Evolutionary conservation across 2,329 filamentous ascomycete species (phyloP).

Genomic region (Alternaria longipes): DNA sequence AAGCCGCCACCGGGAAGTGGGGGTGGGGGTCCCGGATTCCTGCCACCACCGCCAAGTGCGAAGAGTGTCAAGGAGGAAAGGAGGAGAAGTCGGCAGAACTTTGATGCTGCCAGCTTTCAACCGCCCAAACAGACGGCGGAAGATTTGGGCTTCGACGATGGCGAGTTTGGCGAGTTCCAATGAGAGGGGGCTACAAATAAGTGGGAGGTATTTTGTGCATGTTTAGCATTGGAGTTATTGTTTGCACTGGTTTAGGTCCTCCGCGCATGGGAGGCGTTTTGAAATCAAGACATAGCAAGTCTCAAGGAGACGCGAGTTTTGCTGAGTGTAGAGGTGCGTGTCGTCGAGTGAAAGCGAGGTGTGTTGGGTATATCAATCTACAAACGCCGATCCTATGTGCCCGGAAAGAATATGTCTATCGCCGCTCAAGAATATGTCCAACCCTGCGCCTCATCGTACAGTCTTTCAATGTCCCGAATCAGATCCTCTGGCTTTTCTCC

Average conservation of each 20-base stretch:
- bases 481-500: slow-evolving; percentile 75
- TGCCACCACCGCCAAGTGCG: slow-evolving; percentile 74
- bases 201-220: slow-evolving; percentile 11
- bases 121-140: slow-evolving; percentile 52
- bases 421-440: slow-evolving; percentile 34
- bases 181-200: slow-evolving; percentile 33
- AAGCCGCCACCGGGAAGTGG: slow-evolving; percentile 70
- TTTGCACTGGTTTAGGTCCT: slow-evolving; percentile 18
- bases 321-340: neutral
- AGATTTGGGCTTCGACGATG: slow-evolving; percentile 84
- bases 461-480: slow-evolving; percentile 77
- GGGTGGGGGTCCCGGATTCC: slow-evolving; percentile 51
- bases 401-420: neutral
- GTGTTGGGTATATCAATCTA: slow-evolving; percentile 11
- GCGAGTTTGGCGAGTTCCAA: slow-evolving; percentile 86
- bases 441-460: slow-evolving; percentile 58
- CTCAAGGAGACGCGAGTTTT: neutral
- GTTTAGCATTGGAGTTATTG: slow-evolving; percentile 30
- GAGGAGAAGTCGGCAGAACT: slow-evolving; percentile 61
- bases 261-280: slow-evolving; percentile 35
- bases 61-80: slow-evolving; percentile 69
- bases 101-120: slow-evolving; percentile 28
- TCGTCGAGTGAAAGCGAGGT: neutral
- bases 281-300: slow-evolving; percentile 10
- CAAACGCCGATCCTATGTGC: neutral